phyloP scores from a whole-genome alignment of 176 grass and related monocot genomes.

The Triticum timopheevii region DNA sequence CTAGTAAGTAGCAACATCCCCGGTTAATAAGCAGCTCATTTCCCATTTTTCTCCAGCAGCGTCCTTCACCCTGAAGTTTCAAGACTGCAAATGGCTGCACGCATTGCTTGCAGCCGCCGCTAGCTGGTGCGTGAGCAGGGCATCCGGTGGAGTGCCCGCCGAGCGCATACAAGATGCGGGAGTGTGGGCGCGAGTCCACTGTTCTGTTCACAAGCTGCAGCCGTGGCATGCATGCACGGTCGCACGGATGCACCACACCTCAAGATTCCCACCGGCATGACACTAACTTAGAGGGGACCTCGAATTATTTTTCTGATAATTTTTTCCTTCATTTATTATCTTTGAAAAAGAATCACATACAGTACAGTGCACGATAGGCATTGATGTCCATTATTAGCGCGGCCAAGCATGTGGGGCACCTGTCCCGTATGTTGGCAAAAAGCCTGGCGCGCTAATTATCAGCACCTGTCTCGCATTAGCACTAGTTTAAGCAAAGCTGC shows the following conservation, averaged over 20 bases:
- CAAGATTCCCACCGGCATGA: not conserved
- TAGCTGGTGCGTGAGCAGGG: not conserved
- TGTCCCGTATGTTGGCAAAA: slow-evolving; percentile 14
- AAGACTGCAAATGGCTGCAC: too few relatives aligned
- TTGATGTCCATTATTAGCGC: not conserved
- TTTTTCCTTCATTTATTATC: not conserved
- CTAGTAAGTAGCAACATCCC: too few relatives aligned
- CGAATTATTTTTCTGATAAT: not conserved
- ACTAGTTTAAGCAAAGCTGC: slow-evolving; percentile 6
- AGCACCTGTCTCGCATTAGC: not conserved
- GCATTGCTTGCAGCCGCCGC: not conserved
- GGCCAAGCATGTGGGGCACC: slow-evolving; percentile 13
- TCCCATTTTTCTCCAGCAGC: not conserved
- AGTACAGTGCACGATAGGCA: not conserved
- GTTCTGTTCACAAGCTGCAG: not conserved
- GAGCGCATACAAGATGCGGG: not conserved
- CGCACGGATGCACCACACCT: not conserved
- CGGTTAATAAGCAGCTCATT: not conserved
- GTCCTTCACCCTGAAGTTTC: not conserved
- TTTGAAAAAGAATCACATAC: not conserved
- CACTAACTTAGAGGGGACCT: not conserved
- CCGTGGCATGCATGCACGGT: slow-evolving; percentile 8
- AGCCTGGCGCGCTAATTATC: slow-evolving; percentile 5
- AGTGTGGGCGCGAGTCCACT: not conserved
- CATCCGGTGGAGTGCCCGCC: not conserved